phyloP scores from a whole-genome alignment of 2,329 filamentous ascomycete genomes.

The Beauveria rudraprayagi region DNA sequence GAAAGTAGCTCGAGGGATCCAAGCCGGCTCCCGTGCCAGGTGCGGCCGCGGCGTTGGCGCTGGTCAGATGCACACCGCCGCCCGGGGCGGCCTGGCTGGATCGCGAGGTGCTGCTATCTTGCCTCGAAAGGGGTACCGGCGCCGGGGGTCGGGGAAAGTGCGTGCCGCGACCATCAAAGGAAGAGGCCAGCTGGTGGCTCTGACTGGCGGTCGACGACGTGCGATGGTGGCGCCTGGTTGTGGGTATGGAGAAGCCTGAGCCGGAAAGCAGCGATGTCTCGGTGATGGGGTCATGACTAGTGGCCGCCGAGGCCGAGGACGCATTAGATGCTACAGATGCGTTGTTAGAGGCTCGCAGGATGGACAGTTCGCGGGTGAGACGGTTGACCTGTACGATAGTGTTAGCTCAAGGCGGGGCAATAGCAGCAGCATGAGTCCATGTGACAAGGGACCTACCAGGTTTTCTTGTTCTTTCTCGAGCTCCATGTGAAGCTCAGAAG shows the following conservation, averaged over 20 bases:
- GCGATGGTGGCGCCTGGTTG: conserved; percentile 46
- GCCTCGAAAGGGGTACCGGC: conserved; percentile 39
- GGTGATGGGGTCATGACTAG: conserved; percentile 37
- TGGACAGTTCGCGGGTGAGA: conserved; percentile 76
- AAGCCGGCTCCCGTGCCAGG: neutral
- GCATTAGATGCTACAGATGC: conserved; percentile 57
- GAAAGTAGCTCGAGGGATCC: conserved; percentile 38
- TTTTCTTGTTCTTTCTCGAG: conserved; percentile 94
- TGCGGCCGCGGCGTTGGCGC: neutral
- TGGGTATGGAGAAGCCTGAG: conserved; percentile 50
- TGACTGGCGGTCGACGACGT: conserved; percentile 52
- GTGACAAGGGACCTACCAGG: conserved; percentile 50
- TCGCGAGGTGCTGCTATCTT: conserved; percentile 48
- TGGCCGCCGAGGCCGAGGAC: conserved; percentile 52
- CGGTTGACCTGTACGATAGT: conserved; percentile 65
- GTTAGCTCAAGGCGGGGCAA: neutral
- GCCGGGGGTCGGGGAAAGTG: conserved; percentile 39
- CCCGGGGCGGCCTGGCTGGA: conserved; percentile 41
- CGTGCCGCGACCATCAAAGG: conserved; percentile 29
- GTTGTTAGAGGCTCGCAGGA: conserved; percentile 66
- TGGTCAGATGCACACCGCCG: conserved; percentile 35
- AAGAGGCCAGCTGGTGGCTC: conserved; percentile 30
- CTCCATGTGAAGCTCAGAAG: conserved; percentile 80
- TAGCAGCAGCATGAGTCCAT: neutral
- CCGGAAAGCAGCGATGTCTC: conserved; percentile 49